Base-by-base conservation (phyloP, 2,329 filamentous ascomycete species). In the Epichloe gansuensis region DNA sequence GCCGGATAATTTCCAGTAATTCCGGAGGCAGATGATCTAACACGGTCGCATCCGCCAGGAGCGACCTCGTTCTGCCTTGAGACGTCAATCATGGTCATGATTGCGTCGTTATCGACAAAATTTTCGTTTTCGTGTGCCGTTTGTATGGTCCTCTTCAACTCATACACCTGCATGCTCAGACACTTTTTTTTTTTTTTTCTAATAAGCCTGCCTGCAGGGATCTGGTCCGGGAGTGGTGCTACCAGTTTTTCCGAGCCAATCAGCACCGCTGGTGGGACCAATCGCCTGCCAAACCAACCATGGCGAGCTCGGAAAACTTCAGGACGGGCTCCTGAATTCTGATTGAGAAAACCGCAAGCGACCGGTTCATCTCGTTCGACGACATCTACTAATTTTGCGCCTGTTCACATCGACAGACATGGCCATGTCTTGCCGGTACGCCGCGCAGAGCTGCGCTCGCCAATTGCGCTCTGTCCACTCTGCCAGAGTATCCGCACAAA, bases 21-120 rank as follows among this genome's bases (percentile, higher is more conserved):
- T 90, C 86, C 59, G 74, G 69, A 42, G 89, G 86, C 60, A 95
- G 65, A 64, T 83, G 72, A 56, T 75, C 68, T 60, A 85, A 67
- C 55, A 75, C 70, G 61, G 68, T 68, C 67, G 72, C 65, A 59
- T 83, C 76, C 61, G 70, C 68, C 52, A 84, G 70, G 65, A 81
- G 72, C 71, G 74, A 75, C 70, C 73, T 69, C 67, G 72, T 74
- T 74, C 69, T 78, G 75, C 63, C 67, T 68, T 61, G 72, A 75
- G 64, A 81, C 70, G 64, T 80, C 75, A 68, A 80, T 72, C 59
- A 69, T 67, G 60, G 75, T 73, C 79, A 82, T 83, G 66, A 62
- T 67, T 65, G 65, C 60, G 65, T 58, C 63, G 61, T 60, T 60
- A 8, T 31, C 15, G 60, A 57, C 62, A 50, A 59, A 60, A 58